Percentiles rank a stretch among this genome's conserved stretches.
Conservation (phyloP, 768 basidiomycete genomes). For the Boletus pseudopeckii region DNA sequence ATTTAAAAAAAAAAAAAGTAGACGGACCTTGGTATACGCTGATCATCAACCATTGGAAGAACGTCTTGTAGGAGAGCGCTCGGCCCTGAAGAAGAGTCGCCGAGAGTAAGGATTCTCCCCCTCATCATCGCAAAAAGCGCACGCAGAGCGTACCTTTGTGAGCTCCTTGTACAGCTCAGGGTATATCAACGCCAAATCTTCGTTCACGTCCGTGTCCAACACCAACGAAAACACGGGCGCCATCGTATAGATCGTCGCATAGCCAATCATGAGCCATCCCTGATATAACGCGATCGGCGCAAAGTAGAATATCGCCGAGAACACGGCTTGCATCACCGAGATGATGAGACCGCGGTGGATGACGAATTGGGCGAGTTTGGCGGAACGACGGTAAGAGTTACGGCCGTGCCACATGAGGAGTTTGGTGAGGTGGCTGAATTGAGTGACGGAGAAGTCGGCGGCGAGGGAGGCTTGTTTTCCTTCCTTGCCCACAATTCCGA, state of each 20-base stretch:
- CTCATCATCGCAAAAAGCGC: not conserved
- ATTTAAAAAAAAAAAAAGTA: not conserved
- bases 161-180: slow-evolving; percentile 98
- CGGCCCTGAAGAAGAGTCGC: slow-evolving; percentile 64
- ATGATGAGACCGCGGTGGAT: slow-evolving; percentile 97
- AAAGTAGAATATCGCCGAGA: slow-evolving; percentile 89
- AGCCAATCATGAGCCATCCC: slow-evolving; percentile 96
- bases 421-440: slow-evolving; percentile 94
- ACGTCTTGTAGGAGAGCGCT: slow-evolving; percentile 93
- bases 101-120: not conserved
- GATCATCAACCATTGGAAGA: slow-evolving; percentile 97
- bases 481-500: slow-evolving; percentile 98
- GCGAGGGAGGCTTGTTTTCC: slow-evolving; percentile 99
- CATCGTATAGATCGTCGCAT: slow-evolving; percentile 97
- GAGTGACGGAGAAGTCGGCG: slow-evolving; percentile 96
- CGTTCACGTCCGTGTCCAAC: slow-evolving; percentile 91
- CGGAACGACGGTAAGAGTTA: slow-evolving; percentile 96
- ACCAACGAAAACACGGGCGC: slow-evolving; percentile 97
- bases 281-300: slow-evolving; percentile 97
- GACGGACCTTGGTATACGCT: slow-evolving; percentile 89
- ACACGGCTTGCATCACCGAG: slow-evolving; percentile 96
- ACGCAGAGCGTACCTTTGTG: slow-evolving; percentile 64
- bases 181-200: slow-evolving; percentile 91
- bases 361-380: slow-evolving; percentile 97
- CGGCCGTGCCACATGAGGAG: slow-evolving; percentile 98